These are phyloP conservation scores for Dissophora ornata DNA, from an alignment of 192 early-diverging fungal genomes.

Conservation along the genomic window DNA sequence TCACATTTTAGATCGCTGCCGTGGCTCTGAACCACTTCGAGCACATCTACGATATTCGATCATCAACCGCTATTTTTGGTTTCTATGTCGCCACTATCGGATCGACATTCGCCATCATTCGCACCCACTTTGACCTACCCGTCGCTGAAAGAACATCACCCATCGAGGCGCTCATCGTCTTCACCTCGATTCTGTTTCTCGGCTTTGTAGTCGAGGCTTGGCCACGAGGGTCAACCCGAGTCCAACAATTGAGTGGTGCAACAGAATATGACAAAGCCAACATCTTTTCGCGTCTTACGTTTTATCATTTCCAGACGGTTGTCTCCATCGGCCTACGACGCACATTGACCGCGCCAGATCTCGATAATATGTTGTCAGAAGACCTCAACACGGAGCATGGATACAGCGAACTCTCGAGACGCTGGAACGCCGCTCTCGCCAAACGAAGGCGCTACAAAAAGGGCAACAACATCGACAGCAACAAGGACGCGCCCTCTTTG, in stretches of 20 bases:
- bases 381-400: not conserved
- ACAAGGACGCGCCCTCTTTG: not conserved
- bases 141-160: not conserved
- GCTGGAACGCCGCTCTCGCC: not conserved
- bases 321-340: slow-evolving; percentile 16
- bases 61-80: slow-evolving; percentile 19
- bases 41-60: slow-evolving; percentile 35
- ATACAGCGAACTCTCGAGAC: not conserved
- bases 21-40: slow-evolving; percentile 3
- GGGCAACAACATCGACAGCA: too few species aligned
- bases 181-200: not conserved
- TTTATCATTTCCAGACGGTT: slow-evolving; percentile 21
- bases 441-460: not conserved
- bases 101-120: slow-evolving; percentile 8
- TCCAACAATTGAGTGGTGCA: slow-evolving; percentile 6
- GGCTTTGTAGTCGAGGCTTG: slow-evolving; percentile 22
- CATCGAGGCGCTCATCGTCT: slow-evolving; percentile 5
- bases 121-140: not conserved
- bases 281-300: slow-evolving; percentile 28
- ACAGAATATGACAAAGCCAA: slow-evolving; percentile 37
- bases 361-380: not conserved
- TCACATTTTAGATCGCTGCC: slow-evolving; percentile 4
- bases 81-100: slow-evolving; percentile 17
- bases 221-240: slow-evolving; percentile 18
- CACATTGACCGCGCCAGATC: not conserved